Percentiles rank a stretch among this genome's conserved stretches.
Conservation (phyloP, 176 grass and related monocot species). For the Ampelocalamus luodianensis region DNA sequence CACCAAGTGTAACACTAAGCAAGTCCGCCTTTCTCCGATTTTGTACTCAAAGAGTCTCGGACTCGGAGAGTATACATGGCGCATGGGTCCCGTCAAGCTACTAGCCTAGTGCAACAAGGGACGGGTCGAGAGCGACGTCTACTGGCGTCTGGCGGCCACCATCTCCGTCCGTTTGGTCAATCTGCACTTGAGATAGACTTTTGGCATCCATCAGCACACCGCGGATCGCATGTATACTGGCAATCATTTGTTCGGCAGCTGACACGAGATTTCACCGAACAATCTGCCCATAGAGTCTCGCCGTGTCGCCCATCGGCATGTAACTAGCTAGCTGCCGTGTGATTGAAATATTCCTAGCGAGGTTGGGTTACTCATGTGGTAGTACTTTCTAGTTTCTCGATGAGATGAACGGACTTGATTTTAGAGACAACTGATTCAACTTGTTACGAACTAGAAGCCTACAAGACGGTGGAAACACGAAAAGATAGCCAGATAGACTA, state of each 20-base stretch:
- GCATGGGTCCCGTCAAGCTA: not conserved
- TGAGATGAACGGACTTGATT: not conserved
- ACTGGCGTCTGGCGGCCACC: conserved; percentile 33
- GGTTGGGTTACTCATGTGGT: not conserved
- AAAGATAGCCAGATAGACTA: no score
- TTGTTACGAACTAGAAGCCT: not conserved
- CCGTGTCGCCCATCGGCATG: not conserved
- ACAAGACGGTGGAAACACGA: not conserved
- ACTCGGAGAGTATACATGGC: not conserved
- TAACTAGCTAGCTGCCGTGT: not conserved
- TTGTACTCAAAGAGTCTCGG: no score
- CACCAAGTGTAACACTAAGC: no score
- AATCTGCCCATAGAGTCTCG: not conserved
- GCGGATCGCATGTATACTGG: not conserved
- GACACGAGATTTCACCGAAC: not conserved
- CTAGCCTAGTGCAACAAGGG: not conserved
- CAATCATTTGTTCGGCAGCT: not conserved
- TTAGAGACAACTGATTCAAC: not conserved
- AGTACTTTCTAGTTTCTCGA: no score
- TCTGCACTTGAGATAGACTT: no score
- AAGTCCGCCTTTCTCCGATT: no score
- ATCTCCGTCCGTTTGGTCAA: not conserved
- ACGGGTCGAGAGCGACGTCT: conserved; percentile 17
- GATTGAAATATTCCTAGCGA: not conserved
- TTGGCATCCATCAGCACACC: no score